Base-by-base conservation (phyloP, 2,329 filamentous ascomycete species). In the Leptosphaerulina australis region DNA sequence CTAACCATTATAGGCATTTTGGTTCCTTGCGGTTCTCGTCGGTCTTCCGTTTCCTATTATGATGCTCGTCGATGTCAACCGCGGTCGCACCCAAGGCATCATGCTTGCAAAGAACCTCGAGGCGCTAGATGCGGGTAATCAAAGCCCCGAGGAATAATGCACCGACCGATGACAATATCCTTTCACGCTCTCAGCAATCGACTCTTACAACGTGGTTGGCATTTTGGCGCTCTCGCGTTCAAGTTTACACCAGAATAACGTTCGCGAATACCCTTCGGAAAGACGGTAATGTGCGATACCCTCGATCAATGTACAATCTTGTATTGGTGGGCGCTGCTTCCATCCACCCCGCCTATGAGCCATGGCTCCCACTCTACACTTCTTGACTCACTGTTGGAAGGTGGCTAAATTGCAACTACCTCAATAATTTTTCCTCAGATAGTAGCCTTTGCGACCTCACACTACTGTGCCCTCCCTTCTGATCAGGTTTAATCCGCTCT, bases 21-120 rank as follows among this genome's bases (percentile, higher is more conserved):
- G 88, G 81, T 99, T 99, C 69, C 78, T 99, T 30, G 91, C 90
- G 0, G 79, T 85, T 4, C 76, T 99, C n/a, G 88, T 99, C 5
- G 87, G 88, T 5, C 73, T 96, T 1, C 92, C 94, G 0, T 86
- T 92, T 12, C 90, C 91, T 1, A 77, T 97, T 40, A 90, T 97
- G 73, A 88, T 86, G 68, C 83, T 91, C 45, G 89, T 99, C 26
- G 81, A 97, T 70, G 90, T 96, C 8, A 89, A 95, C 26, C 67
- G 77, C 22, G 78, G 78, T 1, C 74, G 73, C 51, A 59, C 62
- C 7, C 77, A 79, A 36, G 77, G 71, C 14, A 61, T 65, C 20
- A 72, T 70, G 11, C 55, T 79, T 46, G 73, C 74, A 0, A 64
- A 62, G 22, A 75, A 76, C 30, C 53, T 74, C 17, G 63, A 67